phyloP scores from a whole-genome alignment of 805 yeast species.

The Metschnikowia peoriensis region DNA sequence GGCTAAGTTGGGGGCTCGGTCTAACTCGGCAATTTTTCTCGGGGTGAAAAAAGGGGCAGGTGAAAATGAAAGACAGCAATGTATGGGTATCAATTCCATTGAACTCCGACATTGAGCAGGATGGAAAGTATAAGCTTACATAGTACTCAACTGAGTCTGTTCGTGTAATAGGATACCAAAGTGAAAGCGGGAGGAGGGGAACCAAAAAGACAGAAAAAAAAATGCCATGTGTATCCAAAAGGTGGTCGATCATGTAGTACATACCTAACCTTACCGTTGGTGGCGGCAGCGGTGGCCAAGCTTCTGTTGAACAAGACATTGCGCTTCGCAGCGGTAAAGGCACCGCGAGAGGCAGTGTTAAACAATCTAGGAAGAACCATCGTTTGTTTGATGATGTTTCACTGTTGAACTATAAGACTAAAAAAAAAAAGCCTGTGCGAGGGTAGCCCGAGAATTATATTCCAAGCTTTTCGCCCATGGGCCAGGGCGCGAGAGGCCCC shows the following conservation, averaged over 20 bases:
- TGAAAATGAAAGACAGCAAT: not conserved
- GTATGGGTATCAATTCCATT: not conserved
- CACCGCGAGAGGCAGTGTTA: conserved; percentile 69
- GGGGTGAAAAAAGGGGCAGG: not conserved
- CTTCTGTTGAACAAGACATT: conserved; percentile 71
- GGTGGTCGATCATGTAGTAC: conserved; percentile 31
- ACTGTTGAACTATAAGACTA: conserved; percentile 16
- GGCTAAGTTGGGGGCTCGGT: too few species aligned
- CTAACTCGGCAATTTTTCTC: too few species aligned
- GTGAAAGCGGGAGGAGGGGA: too few species aligned
- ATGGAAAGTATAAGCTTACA: too few species aligned
- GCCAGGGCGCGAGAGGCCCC: conserved; percentile 19
- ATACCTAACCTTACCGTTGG: conserved; percentile 84
- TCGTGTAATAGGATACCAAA: too few species aligned
- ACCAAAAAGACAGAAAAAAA: too few species aligned
- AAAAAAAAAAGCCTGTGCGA: conserved; percentile 10
- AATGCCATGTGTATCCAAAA: not conserved
- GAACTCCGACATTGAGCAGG: too few species aligned
- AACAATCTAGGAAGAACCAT: conserved; percentile 59
- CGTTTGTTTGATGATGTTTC: conserved; percentile 24
- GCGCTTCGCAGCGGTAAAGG: conserved; percentile 86
- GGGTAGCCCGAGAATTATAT: conserved; percentile 16
- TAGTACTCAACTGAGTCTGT: too few species aligned
- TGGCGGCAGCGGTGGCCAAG: conserved; percentile 74
- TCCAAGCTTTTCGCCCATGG: conserved; percentile 18